A percentile compares a stretch with the other conserved stretches of the same genome.
Conservation (phyloP, 2,329 filamentous ascomycete genomes). For the Gremmenia infestans region DNA sequence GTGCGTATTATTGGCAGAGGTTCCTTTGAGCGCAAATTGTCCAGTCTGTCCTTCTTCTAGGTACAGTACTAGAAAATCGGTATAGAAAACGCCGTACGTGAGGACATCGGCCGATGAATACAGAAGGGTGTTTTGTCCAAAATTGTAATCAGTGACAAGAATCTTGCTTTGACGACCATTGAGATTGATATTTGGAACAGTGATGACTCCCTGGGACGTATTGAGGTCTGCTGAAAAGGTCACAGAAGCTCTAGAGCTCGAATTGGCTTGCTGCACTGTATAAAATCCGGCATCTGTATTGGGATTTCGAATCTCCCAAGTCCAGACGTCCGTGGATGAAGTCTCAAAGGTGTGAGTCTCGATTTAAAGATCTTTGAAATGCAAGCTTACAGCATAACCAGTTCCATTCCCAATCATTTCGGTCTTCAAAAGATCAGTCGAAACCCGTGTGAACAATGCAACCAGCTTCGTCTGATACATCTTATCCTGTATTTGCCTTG, state of each 20-base stretch:
- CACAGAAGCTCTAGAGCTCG: constrained; percentile 39
- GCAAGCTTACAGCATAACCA: constrained; percentile 35
- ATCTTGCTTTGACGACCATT: constrained; percentile 50
- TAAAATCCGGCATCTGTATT: constrained; percentile 47
- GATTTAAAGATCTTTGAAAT: not conserved
- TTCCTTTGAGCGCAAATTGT: constrained; percentile 43
- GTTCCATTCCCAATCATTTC: constrained; percentile 52
- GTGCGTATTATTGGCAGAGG: constrained; percentile 34
- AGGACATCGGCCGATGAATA: constrained; percentile 49
- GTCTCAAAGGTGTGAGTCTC: constrained; percentile 20
- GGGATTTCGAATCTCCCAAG: constrained; percentile 48
- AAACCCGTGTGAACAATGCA: constrained; percentile 48
- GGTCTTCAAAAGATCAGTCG: constrained; percentile 45
- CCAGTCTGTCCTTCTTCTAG: constrained; percentile 44
- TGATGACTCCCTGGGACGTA: constrained; percentile 41
- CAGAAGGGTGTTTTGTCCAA: constrained; percentile 43
- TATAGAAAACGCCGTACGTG: constrained; percentile 42
- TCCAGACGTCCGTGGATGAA: constrained; percentile 38
- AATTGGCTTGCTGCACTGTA: constrained; percentile 42
- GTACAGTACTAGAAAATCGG: constrained; percentile 44
- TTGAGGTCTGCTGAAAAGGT: constrained; percentile 43
- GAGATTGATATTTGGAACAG: constrained; percentile 43
- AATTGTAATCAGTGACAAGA: constrained; percentile 46
- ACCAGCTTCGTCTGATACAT: constrained; percentile 51
- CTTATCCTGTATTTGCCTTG: constrained; percentile 47